Evolutionary conservation across 148 eudicot genomes (phyloP).

Genomic region (Cornus kousa): DNA sequence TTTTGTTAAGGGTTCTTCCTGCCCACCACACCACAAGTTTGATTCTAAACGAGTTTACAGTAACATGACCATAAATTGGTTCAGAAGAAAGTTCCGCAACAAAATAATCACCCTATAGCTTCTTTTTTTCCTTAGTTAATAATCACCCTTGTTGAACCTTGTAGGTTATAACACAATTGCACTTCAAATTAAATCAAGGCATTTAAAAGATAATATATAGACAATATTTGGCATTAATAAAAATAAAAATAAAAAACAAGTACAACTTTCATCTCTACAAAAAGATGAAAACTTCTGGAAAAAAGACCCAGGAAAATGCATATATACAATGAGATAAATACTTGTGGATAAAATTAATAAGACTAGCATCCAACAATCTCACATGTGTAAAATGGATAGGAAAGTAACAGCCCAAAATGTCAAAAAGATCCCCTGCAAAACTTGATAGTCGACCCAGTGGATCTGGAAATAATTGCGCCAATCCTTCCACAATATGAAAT

Average conservation of each 20-base stretch:
- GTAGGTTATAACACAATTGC: background rate
- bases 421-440: slow-evolving; percentile 77
- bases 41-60: background rate
- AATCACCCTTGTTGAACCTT: background rate
- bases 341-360: background rate
- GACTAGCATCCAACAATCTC: slow-evolving; percentile 28
- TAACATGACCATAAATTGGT: background rate
- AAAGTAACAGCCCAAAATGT: slow-evolving; percentile 74
- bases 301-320: background rate
- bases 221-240: background rate
- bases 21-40: slow-evolving; percentile 4
- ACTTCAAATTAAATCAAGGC: background rate
- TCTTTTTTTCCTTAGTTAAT: too few relatives aligned
- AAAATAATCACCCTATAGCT: background rate
- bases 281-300: background rate
- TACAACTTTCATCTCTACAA: background rate
- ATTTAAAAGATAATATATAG: too few relatives aligned
- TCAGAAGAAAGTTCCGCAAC: background rate
- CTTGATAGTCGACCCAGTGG: slow-evolving; percentile 63
- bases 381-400: slow-evolving; percentile 96
- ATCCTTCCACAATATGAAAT: slow-evolving; percentile 66
- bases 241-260: too few relatives aligned
- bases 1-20: too few relatives aligned
- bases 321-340: slow-evolving; percentile 4
- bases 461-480: slow-evolving; percentile 56